Conservation (phyloP, 768 basidiomycete genomes). For the Boletus sensibilis region DNA sequence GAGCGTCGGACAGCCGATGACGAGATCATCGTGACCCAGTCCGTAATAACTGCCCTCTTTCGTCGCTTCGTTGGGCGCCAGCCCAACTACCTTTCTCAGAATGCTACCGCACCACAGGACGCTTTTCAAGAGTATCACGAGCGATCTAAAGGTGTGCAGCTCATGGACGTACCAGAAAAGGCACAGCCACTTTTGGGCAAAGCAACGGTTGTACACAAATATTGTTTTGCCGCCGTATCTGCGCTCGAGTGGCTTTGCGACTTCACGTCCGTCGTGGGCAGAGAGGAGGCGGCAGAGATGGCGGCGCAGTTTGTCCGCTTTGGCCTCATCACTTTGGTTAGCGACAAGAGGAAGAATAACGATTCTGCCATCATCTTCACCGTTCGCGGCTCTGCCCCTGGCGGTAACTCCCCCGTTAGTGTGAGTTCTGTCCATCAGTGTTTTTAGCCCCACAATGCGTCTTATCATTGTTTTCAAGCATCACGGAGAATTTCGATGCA, state of each 20-base stretch:
- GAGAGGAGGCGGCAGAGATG: slow-evolving; percentile 97
- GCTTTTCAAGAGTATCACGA: slow-evolving; percentile 75
- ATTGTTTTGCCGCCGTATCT: slow-evolving; percentile 82
- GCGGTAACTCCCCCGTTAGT: slow-evolving; percentile 71
- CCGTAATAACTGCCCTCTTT: slow-evolving; percentile 92
- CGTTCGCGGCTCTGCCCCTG: slow-evolving; percentile 76
- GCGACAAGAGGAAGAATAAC: slow-evolving; percentile 88
- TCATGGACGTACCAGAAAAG: slow-evolving; percentile 72
- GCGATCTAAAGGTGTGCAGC: slow-evolving; percentile 67
- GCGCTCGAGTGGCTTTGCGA: slow-evolving; percentile 98
- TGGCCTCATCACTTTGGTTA: slow-evolving; percentile 83
- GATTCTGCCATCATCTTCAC: slow-evolving; percentile 93
- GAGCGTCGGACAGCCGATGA: slow-evolving; percentile 91
- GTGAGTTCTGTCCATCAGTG: slow-evolving; percentile 40
- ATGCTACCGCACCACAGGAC: slow-evolving; percentile 49
- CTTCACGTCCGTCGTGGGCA: slow-evolving; percentile 91
- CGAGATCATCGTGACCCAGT: slow-evolving; percentile 94
- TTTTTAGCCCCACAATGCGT: not conserved
- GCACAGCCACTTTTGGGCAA: slow-evolving; percentile 52
- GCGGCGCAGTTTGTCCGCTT: slow-evolving; percentile 97
- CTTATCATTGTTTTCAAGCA: slow-evolving; percentile 47
- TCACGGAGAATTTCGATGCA: slow-evolving; percentile 95
- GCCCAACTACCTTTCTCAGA: slow-evolving; percentile 69
- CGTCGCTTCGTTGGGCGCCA: slow-evolving; percentile 89
- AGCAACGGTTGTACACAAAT: slow-evolving; percentile 49